These are phyloP conservation scores for Daldinia caldariorum DNA, from an alignment of 495 filamentous ascomycete genomes.

Conservation along the genomic window DNA sequence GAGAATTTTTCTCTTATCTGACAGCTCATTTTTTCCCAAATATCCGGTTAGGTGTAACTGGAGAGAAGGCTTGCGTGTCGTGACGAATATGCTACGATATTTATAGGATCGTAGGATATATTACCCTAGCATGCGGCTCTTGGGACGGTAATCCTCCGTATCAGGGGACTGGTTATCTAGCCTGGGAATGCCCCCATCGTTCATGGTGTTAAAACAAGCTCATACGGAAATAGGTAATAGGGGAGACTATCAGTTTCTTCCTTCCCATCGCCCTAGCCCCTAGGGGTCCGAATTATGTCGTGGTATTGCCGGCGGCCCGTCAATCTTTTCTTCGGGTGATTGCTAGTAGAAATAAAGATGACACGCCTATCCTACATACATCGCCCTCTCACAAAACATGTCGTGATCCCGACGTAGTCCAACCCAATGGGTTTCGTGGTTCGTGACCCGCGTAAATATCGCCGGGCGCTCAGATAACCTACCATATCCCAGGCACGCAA, in stretches of 20 bases:
- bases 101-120: background rate
- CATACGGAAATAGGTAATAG: background rate
- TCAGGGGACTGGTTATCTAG: background rate
- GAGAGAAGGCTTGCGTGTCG: conserved; percentile 4
- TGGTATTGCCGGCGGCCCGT: background rate
- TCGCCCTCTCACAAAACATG: background rate
- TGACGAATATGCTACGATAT: background rate
- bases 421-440: background rate
- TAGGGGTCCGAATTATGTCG: background rate
- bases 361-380: background rate
- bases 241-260: background rate
- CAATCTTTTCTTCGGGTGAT: background rate
- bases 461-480: background rate
- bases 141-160: background rate
- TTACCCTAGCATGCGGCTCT: background rate
- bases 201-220: background rate
- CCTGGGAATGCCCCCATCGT: background rate
- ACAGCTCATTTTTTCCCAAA: conserved; percentile 12
- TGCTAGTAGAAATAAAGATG: background rate
- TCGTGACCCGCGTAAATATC: background rate
- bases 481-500: background rate
- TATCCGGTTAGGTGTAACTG: conserved; percentile 11
- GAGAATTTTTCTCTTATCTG: conserved; percentile 9
- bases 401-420: conserved; percentile 2
- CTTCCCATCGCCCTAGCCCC: background rate